Conservation (phyloP, 257 asterid genomes). For the Ligustrum vulgare region DNA sequence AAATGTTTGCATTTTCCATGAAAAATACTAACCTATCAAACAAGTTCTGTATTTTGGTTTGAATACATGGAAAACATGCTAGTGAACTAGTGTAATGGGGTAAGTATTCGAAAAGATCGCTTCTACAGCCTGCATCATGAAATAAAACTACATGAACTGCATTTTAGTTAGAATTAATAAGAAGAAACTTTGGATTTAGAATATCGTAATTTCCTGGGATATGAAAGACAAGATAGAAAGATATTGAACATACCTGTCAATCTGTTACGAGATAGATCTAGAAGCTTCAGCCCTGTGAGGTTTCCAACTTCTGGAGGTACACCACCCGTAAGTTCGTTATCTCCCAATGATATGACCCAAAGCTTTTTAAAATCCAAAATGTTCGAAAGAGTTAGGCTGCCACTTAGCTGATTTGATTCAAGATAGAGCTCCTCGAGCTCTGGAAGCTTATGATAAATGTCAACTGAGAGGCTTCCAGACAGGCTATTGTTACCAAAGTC, state of each 20-base stretch:
- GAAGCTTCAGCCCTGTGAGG: conserved; percentile 18
- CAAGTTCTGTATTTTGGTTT: too few relatives aligned
- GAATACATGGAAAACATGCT: too few relatives aligned
- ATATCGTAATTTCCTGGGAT: not conserved
- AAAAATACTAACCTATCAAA: too few relatives aligned
- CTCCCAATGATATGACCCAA: conserved; percentile 14
- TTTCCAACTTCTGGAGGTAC: conserved; percentile 19
- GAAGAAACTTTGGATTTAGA: too few relatives aligned
- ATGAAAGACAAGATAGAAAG: not conserved
- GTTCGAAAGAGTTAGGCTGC: conserved; percentile 31
- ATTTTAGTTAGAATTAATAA: too few relatives aligned
- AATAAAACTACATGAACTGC: not conserved
- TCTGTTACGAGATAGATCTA: conserved; percentile 2
- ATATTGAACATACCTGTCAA: conserved; percentile 25
- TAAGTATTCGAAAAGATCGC: too few relatives aligned
- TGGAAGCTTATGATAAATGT: conserved; percentile 24
- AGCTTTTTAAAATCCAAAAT: conserved; percentile 37
- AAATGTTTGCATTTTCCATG: too few relatives aligned
- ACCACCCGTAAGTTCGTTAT: conserved; percentile 37
- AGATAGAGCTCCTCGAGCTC: conserved; percentile 34
- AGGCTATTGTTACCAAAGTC: conserved; percentile 36
- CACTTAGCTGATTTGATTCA: conserved; percentile 34
- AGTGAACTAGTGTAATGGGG: too few relatives aligned
- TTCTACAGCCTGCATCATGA: not conserved
- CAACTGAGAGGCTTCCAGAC: conserved; percentile 44